Evolutionary conservation across 352 stramenopile species (phyloP).

Genomic region (Phytophthora cryptogea): DNA sequence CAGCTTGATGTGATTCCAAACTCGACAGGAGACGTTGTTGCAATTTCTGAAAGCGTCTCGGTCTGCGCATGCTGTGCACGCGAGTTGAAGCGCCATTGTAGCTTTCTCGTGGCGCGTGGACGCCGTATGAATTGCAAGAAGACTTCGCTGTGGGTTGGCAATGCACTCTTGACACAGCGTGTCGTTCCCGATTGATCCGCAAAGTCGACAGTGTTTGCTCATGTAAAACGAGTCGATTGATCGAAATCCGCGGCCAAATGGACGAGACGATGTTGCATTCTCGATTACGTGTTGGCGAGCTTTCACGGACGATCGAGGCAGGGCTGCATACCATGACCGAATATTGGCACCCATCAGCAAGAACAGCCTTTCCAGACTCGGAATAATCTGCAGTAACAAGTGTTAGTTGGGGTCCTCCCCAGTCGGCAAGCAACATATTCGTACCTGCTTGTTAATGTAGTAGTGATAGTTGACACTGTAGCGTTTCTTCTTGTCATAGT

Average conservation of each 20-base stretch:
- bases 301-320: constrained; percentile 67
- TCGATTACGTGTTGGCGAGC: constrained; percentile 44
- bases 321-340: constrained; percentile 65
- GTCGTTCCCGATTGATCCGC: constrained; percentile 60
- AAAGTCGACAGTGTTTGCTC: constrained; percentile 83
- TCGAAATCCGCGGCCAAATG: constrained; percentile 30
- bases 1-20: constrained; percentile 71
- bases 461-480: constrained; percentile 92
- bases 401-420: constrained; percentile 2
- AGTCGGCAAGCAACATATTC: constrained; percentile 3
- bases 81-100: constrained; percentile 37
- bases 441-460: constrained; percentile 92
- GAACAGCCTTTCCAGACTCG: constrained; percentile 85
- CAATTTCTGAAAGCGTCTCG: constrained; percentile 53
- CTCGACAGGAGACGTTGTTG: constrained; percentile 56
- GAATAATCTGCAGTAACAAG: constrained; percentile 53
- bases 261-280: constrained; percentile 10
- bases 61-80: constrained; percentile 58
- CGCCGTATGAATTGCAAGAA: constrained; percentile 60
- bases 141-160: constrained; percentile 62
- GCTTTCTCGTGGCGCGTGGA: constrained; percentile 48
- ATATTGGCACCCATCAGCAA: constrained; percentile 81
- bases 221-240: constrained; percentile 87
- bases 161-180: constrained; percentile 59
- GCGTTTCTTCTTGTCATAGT: constrained; percentile 45